phyloP scores from a whole-genome alignment of 495 filamentous ascomycete species.

The Endocarpon pusillum region DNA sequence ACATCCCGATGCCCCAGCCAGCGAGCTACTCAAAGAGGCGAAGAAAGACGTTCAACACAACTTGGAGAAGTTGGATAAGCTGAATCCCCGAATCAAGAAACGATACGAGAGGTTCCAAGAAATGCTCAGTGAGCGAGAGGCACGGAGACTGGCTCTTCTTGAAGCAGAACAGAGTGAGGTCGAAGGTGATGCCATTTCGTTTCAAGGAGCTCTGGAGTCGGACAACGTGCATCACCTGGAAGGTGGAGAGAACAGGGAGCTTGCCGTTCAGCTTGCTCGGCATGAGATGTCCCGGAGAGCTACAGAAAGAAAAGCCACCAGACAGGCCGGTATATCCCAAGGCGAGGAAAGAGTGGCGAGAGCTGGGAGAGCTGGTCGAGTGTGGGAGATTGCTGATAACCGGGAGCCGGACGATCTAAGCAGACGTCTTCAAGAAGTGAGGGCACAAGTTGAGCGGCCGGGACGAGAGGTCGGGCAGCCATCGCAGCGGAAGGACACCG shows the following conservation, averaged over 20 bases:
- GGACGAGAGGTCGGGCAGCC: slow-evolving; percentile 4
- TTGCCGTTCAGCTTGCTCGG: slow-evolving; percentile 63
- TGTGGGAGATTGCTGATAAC: slow-evolving; percentile 36
- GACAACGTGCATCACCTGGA: no score
- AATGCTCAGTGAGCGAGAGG: slow-evolving; percentile 31
- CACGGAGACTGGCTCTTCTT: slow-evolving; percentile 19
- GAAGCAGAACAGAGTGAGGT: no score
- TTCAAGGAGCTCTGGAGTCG: no score
- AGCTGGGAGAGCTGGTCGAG: slow-evolving; percentile 37
- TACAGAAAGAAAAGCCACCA: slow-evolving; percentile 34
- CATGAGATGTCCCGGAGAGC: slow-evolving; percentile 57
- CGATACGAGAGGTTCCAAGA: slow-evolving; percentile 43
- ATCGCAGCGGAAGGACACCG: neutral
- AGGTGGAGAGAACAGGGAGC: slow-evolving; percentile 50
- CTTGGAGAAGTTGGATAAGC: slow-evolving; percentile 39
- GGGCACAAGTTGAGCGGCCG: slow-evolving; percentile 18
- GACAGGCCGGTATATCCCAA: slow-evolving; percentile 33
- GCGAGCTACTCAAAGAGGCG: slow-evolving; percentile 29
- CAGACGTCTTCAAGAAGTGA: slow-evolving; percentile 28
- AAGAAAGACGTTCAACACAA: slow-evolving; percentile 35
- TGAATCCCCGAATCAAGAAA: slow-evolving; percentile 52
- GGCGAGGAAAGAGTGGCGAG: slow-evolving; percentile 38
- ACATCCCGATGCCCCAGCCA: slow-evolving; percentile 44
- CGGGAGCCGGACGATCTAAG: slow-evolving; percentile 23
- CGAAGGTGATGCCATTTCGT: no score